Evolutionary conservation across 306 rosid genomes (phyloP), one percentile per base, ranked within the genome.

Genomic region (Sicyos baderoa): DNA sequence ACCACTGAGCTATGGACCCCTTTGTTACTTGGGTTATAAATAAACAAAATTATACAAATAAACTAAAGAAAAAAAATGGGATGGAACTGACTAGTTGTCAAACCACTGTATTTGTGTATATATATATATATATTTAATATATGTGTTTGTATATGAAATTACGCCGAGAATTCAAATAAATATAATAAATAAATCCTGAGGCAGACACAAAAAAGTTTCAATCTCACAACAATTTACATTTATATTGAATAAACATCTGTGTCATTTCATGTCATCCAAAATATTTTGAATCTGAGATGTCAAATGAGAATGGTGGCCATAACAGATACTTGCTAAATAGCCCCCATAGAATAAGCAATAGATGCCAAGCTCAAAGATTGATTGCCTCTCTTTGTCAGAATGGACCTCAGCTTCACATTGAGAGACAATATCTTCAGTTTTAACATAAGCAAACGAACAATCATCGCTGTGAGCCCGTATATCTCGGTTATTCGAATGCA

Each of bases 321-420:
- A 85, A 77, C 89, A 87, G 68, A 84, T 77, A 61, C 71, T 69
- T 47, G 81, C 84, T 68, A 86, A 78, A 66, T 79, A 79, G 68
- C 86, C 86, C 61, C 96, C 96, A 79, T 84, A 87, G 1, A 68
- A 54, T 72, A 84, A 75, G 81, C 89, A 90, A 62, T 90, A 91
- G 18, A 76, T 57, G n/a, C 88, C 86, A 17, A 86, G 87, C 73
- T 80, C 79, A 67, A 79, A 56, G 45, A 81, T 71, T 18, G 54
- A 45, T 63, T 32, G 42, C 60, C 81, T 69, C 70, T 49, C 80
- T 47, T 73, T 54, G 51, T 73, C 60, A 29, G 22, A 50, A 73
- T 17, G 45, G 47, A 51, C 72, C 21, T 56, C 77, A 18, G 71
- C 78, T 62, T 67, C 79, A 23, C 65, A 7, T 27, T 15, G 18